Evolutionary conservation across 1,139 yeast genomes (phyloP), one percentile per base, ranked within the genome.

Genomic region (Saccharomyces hybrid): DNA sequence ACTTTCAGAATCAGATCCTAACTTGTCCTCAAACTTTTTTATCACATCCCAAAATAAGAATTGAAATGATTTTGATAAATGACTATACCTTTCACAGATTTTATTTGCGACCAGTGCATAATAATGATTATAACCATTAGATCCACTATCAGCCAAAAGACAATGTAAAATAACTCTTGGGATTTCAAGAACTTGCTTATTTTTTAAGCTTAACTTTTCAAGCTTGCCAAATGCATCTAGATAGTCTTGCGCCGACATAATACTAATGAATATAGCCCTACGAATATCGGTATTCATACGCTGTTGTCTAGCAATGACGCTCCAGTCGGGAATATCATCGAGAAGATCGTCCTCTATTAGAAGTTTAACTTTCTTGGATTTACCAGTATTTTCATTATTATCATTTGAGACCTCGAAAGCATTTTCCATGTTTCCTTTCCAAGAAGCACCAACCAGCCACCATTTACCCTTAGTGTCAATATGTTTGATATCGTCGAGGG

Each of bases 371-470:
- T 68, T 66, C 53, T 75, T 67, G 2, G 69, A 69, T 27, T 67
- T 64, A 14, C 46, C 55, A 1, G 47, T 49, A 44, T 53, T 56
- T 8, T 52, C 50, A 2, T 41, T 48, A 14, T 58, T 56, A 7
- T 57, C 61, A 12, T 64, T 71, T 19, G 44, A 11, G 7, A 19
- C 26, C 11, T 71, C 73, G 11, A 68, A 72, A 3, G 67, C 69
- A 12, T 64, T 60, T 12, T 63, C 65, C 58, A 64, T 65, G 32
- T 76, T 78, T 1, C 91, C 91, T 65, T 82, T 87, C 97, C 98
- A 93, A 0, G 99, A 97, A 2, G 98, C 88, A 49, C 99, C 99
- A 41, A 95, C 91, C 48, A 93, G 76, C 99, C 99, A 95, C 99
- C 99, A 95, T 70, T 91, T 93, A 55, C 99, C 99, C 59, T 83